phyloP scores from a whole-genome alignment of 495 filamentous ascomycete genomes.

The Penicillium paradoxum region DNA sequence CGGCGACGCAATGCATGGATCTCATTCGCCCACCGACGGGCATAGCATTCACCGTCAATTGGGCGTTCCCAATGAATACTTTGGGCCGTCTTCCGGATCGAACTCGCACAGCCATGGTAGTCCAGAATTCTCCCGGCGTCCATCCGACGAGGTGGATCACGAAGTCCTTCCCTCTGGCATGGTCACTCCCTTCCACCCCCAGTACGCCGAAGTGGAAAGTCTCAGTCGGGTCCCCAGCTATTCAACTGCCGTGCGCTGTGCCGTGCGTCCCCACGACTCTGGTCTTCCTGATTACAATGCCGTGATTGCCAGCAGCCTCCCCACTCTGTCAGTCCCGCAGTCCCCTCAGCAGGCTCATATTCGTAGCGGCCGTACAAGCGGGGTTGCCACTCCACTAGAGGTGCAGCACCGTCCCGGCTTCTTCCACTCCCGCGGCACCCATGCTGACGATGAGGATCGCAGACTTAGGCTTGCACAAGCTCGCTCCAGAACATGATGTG shows the following conservation, averaged over 20 bases:
- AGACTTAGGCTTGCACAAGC: constrained; percentile 40
- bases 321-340: constrained; percentile 25
- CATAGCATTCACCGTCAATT: constrained; percentile 24
- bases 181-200: constrained; percentile 58
- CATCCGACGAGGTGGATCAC: constrained; percentile 54
- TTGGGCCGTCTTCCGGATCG: constrained; percentile 29
- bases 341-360: constrained; percentile 42
- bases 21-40: constrained; percentile 20
- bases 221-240: constrained; percentile 78
- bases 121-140: constrained; percentile 48
- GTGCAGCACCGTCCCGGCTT: constrained; percentile 30
- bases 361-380: constrained; percentile 28
- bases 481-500: constrained; percentile 27
- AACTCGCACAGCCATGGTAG: constrained; percentile 36
- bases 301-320: constrained; percentile 36
- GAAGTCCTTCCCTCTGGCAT: constrained; percentile 46
- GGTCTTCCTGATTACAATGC: constrained; percentile 50
- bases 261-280: constrained; percentile 45
- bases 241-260: constrained; percentile 63
- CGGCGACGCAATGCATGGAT: constrained; percentile 16
- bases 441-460: constrained; percentile 38
- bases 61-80: constrained; percentile 30
- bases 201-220: constrained; percentile 56
- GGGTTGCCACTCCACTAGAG: constrained; percentile 28
- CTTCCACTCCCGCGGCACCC: constrained; percentile 19